These are phyloP conservation scores for Starmerella bacillaris DNA, from an alignment of 805 yeast species.

Conservation along the genomic window DNA sequence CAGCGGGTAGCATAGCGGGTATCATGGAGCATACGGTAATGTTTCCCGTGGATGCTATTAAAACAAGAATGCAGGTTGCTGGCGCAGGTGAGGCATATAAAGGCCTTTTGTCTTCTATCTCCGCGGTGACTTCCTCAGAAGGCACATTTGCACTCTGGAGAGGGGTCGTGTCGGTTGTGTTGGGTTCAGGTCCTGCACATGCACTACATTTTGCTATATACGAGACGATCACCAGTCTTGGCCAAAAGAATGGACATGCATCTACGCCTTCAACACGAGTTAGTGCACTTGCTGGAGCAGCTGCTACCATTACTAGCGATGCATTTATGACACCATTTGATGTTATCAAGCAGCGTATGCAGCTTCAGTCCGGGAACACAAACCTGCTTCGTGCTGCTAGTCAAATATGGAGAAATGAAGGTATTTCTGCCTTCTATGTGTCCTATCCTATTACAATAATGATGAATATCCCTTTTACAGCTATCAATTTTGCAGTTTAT, in stretches of 20 bases:
- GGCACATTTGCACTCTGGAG: slow-evolving; percentile 84
- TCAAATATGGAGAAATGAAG: slow-evolving; percentile 23
- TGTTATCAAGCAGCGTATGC: slow-evolving; percentile 91
- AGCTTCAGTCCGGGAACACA: slow-evolving; percentile 25
- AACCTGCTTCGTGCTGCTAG: slow-evolving; percentile 19
- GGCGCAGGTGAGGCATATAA: slow-evolving; percentile 19
- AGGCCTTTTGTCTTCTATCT: slow-evolving; percentile 45
- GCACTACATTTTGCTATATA: slow-evolving; percentile 92
- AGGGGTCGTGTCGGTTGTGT: slow-evolving; percentile 75
- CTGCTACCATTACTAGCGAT: slow-evolving; percentile 83
- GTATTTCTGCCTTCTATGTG: slow-evolving; percentile 60
- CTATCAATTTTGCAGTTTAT: slow-evolving; percentile 80
- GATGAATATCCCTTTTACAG: slow-evolving; percentile 88
- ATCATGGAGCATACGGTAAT: slow-evolving; percentile 94
- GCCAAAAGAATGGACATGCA: slow-evolving; percentile 28
- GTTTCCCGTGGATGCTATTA: slow-evolving; percentile 93
- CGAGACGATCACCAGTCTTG: slow-evolving; percentile 52
- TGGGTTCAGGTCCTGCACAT: slow-evolving; percentile 99
- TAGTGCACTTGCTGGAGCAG: slow-evolving; percentile 75
- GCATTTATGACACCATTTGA: slow-evolving; percentile 97
- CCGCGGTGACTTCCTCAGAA: slow-evolving; percentile 65
- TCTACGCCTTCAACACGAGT: slow-evolving; percentile 51
- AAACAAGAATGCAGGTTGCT: slow-evolving; percentile 77
- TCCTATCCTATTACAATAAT: slow-evolving; percentile 87
- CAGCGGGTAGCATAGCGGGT: slow-evolving; percentile 98